Evolutionary conservation across 208 protist genomes (phyloP).

Genomic region (Endotrypanum monterogeii): DNA sequence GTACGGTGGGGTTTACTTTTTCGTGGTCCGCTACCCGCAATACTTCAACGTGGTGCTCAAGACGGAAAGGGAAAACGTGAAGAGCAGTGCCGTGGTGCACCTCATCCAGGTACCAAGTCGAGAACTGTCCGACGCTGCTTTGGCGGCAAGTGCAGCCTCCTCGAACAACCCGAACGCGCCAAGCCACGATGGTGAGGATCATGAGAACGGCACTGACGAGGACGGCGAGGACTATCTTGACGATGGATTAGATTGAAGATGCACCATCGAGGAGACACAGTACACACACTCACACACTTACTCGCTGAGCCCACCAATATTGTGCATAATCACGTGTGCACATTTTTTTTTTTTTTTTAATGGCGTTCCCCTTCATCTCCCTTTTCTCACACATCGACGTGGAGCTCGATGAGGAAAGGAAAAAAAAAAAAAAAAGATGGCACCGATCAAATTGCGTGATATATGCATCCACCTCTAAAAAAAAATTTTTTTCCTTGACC

Average conservation of each 20-base stretch:
- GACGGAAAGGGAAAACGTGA: slow-evolving; percentile 57
- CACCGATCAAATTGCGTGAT: too few relatives aligned
- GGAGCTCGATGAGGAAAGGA: too few relatives aligned
- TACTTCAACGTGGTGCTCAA: slow-evolving; percentile 88
- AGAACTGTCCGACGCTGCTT: slow-evolving; percentile 19
- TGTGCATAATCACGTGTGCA: background rate
- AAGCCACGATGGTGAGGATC: slow-evolving; percentile 2
- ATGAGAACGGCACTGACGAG: slow-evolving; percentile 8
- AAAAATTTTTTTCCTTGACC: too few relatives aligned
- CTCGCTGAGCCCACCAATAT: background rate
- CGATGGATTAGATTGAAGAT: slow-evolving; percentile 20
- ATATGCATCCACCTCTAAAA: too few relatives aligned
- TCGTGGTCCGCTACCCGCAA: slow-evolving; percentile 68
- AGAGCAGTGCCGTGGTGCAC: slow-evolving; percentile 73
- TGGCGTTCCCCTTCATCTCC: too few relatives aligned
- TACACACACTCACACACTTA: background rate
- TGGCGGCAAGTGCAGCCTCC: slow-evolving; percentile 15
- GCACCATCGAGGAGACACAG: background rate
- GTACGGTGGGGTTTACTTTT: slow-evolving; percentile 80
- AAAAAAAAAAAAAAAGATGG: too few relatives aligned
- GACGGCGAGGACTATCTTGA: slow-evolving; percentile 33
- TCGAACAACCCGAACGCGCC: slow-evolving; percentile 17
- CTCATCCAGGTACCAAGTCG: slow-evolving; percentile 65
- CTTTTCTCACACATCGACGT: too few relatives aligned
- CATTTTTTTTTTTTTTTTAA: too few relatives aligned